Conservation (phyloP, 1,139 yeast genomes). For the Casaregolazyma suthepensis region DNA sequence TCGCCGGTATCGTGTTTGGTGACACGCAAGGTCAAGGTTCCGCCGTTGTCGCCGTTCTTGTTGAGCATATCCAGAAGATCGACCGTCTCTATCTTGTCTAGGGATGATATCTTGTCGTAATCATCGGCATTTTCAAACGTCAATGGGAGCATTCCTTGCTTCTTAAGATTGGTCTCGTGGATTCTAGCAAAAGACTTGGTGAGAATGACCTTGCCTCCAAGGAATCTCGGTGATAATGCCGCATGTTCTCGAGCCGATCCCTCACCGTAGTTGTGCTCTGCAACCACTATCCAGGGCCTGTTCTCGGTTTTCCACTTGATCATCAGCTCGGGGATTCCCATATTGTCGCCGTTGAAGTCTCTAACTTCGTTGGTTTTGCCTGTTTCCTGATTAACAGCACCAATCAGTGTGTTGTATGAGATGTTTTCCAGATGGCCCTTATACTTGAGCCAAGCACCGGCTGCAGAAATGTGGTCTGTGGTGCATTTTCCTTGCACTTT, state of each 20-base stretch:
- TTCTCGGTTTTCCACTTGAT: conserved; percentile 83
- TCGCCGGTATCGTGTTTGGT: conserved; percentile 66
- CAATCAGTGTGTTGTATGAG: conserved; percentile 89
- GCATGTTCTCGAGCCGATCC: conserved; percentile 99
- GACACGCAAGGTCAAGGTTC: conserved; percentile 61
- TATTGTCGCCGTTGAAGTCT: conserved; percentile 71
- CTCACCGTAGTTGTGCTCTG: conserved; percentile 99
- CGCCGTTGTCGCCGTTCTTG: conserved; percentile 84
- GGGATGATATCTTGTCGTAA: conserved; percentile 71
- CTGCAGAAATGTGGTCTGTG: conserved; percentile 97
- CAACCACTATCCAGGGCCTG: conserved; percentile 96
- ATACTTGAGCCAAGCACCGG: conserved; percentile 98
- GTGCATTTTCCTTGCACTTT: conserved; percentile 98
- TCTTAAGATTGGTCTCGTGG: conserved; percentile 90
- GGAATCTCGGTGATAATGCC: conserved; percentile 98
- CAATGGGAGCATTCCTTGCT: conserved; percentile 96
- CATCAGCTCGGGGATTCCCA: conserved; percentile 92
- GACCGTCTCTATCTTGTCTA: conserved; percentile 74
- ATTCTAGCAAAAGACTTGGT: conserved; percentile 98
- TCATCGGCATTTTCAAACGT: conserved; percentile 84
- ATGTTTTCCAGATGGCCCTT: conserved; percentile 96
- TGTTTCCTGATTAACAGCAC: conserved; percentile 94
- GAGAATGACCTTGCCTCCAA: conserved; percentile 96
- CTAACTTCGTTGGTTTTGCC: conserved; percentile 90
- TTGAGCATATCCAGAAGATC: conserved; percentile 73